Evolutionary conservation across 1,139 yeast genomes (phyloP), one percentile per base, ranked within the genome.

Genomic region (Scheffersomyces illinoinensis): DNA sequence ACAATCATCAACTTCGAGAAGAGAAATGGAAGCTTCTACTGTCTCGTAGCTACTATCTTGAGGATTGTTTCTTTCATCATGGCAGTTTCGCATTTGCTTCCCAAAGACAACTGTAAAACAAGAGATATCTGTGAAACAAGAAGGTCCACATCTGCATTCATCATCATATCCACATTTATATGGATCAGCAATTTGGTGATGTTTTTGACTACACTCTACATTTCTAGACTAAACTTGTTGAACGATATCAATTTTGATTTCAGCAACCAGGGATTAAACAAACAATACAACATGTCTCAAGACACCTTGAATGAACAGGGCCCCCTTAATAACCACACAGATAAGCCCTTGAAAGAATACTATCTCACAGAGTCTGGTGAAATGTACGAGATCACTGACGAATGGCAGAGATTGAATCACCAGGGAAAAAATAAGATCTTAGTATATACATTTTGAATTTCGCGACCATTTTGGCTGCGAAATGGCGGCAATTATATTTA

Each of bases 1-100:
- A 72, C 71, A 8, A 61, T 78, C 10, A 71, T 81, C 56, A 77
- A 76, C 58, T 80, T 77, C 58, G 84, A 79, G 59, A 72, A 68
- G 59, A 63, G 82, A 59, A 79, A 79, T 61, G 84, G 84, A 1
- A 76, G 80, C 54, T 78, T 80, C 59, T 80, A 79, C 62, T 78
- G 83, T 57, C 63, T 77, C 17, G 68, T 73, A 0, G 78, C 82
- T 2, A 67, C 75, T 50, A 43, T 77, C 4, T 61, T 78, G 62
- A 73, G 76, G 20, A 57, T 76, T n/a, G 75, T 75, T 5, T 70
- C 79, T 14, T 75, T 78, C 59, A 69, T 75, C 20, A 64, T 78
- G 61, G 69, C 72, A n/a, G 62, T 72, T 3, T 67, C 79, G 26
- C 62, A 66, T 17, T 61, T 76, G 20, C 64, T 74, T 26, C 71